Base-by-base conservation (phyloP, 148 eudicot genomes). In the Camellia granthamiana region DNA sequence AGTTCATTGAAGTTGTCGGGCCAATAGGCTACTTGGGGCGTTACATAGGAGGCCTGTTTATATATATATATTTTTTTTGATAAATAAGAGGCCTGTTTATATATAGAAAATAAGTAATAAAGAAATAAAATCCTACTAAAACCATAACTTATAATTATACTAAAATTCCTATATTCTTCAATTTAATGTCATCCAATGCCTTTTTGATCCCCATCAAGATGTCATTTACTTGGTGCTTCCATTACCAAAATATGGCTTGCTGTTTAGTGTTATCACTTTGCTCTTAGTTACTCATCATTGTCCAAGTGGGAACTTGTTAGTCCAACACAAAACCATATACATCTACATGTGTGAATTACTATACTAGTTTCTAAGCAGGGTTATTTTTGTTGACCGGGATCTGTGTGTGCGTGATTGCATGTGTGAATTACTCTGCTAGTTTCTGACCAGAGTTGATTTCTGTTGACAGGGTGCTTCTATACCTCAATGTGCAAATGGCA, bases 401-500 rank as follows among this genome's bases (percentile, higher is more conserved):
- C 38, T 11, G 14, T 9, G 7, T 72, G 18, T 30, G 38, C 38
- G 38, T 30, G 12, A 13, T 72, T 72, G 60, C 52, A 38, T 13
- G 47, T 5, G 44, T 56, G 63, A 56, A 55, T 41, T 30, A 30
- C 38, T 65, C 41, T 38, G 7, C 61, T 67, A 51, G 80, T 62
- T 62, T 71, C 67, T 81, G 78, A 68, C 76, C 54, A 56, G 61
- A 12, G n/a, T 81, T 60, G 75, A 46, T 60, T 38, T 74, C 78
- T 78, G 64, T 60, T 82, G 74, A 78, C 92, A 95, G 99, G 97
- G 99, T 82, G 99, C 92, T 76, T 85, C 92, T 71, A 87, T 95
- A 81, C 99, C 99, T 84, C 92, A 84, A 78, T 95, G 97, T 90
- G 92, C 90, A 64, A 90, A 84, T 84, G 99, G 97, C 77, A 95